Base-by-base conservation (phyloP, 306 rosid genomes). In the Dryas octopetala region DNA sequence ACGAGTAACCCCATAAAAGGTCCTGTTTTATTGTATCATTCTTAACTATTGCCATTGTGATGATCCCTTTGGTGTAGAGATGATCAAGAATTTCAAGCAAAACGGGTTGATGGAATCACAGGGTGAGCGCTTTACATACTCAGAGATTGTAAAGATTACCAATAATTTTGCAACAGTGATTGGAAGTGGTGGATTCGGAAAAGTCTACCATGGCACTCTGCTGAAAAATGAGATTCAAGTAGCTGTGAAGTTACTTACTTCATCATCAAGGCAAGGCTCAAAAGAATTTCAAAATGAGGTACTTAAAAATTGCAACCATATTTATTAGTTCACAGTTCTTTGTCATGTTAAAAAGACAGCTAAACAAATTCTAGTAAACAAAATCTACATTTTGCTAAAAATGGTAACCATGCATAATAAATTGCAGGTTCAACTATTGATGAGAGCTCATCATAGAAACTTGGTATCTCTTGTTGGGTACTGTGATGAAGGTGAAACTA, bases 101-200 rank as follows among this genome's bases (percentile, higher is more conserved):
- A 32, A 32, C 38, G 3, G 38, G 38, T 32, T 32, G 38, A 32
- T 32, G 2, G 38, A 32, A 32, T 32, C 38, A 32, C 38, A 7
- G 28, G 44, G 71, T 32, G 45, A 11, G 58, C 15, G 1, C 49
- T 81, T 74, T 44, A 52, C 26, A 11, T n/a, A 70, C 28, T 43
- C 59, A 0, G 74, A 81, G 49, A 23, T 81, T 60, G 14, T 6
- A 7, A 49, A 14, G 15, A 75, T 81, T 9, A 84, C 88, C 16
- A 13, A 61, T 61, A 71, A 75, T 60, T 71, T 81, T 47, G 6
- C 66, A n/a, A 60, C 70, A 7, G 2, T 54, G 41, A 68, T 87
- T 45, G 88, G 86, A 41, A 67, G 59, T 77, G 86, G 91, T 41
- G 90, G 86, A 59, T 87, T 87, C 73, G 91, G 85, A 44, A 74